Evolutionary conservation across 768 basidiomycete species (phyloP).

Genomic region (Suillus occidentalis): DNA sequence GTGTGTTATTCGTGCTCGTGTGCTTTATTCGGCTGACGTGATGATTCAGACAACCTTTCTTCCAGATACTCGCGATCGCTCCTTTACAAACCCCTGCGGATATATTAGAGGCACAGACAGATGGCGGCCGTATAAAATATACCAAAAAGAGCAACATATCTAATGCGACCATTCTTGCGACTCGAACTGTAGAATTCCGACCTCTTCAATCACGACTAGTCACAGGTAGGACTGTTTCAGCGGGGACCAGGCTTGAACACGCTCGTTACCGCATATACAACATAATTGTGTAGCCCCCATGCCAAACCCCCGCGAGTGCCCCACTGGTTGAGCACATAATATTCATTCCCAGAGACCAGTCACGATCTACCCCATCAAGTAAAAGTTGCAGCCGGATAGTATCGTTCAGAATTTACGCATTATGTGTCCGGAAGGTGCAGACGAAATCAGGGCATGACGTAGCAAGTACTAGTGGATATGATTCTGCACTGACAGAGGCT

Average conservation of each 20-base stretch:
- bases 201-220: not conserved
- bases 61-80: not conserved
- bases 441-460: not conserved
- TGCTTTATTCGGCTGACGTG: not conserved
- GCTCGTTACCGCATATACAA: not conserved
- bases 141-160: not conserved
- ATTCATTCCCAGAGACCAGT: not conserved
- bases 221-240: not conserved
- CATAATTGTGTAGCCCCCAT: no score
- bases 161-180: not conserved
- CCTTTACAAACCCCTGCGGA: not conserved
- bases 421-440: not conserved
- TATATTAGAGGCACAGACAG: not conserved
- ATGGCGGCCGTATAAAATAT: not conserved
- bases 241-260: not conserved
- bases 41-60: not conserved
- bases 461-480: not conserved
- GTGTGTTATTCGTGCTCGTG: not conserved
- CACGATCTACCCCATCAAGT: not conserved
- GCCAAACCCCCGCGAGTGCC: no score
- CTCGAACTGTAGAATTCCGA: not conserved
- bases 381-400: not conserved
- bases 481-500: not conserved
- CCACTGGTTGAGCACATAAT: no score
- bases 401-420: not conserved